Evolutionary conservation across 78 protist genomes (phyloP).

Genomic region (Dictyostelium firmibasis): DNA sequence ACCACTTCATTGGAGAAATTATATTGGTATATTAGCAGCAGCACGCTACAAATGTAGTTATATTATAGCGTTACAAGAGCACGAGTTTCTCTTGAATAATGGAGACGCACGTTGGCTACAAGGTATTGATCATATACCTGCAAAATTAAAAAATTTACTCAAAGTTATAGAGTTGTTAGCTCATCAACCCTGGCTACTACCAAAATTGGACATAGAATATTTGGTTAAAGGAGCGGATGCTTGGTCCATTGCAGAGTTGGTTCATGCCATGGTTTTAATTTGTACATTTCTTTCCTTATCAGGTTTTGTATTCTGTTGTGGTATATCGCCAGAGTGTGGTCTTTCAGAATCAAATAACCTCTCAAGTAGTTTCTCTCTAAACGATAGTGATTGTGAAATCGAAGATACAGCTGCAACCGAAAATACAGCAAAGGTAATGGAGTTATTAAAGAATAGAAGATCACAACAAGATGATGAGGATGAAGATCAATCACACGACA

Average conservation of each 20-base stretch:
- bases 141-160: conserved; percentile 80
- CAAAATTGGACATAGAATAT: conserved; percentile 74
- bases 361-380: conserved; percentile 9
- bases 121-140: conserved; percentile 84
- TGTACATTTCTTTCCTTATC: conserved; percentile 78
- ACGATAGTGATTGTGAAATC: conserved; percentile 74
- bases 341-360: conserved; percentile 13
- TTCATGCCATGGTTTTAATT: conserved; percentile 86
- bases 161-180: conserved; percentile 78
- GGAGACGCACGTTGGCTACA: conserved; percentile 89
- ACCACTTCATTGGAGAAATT: conserved; percentile 82
- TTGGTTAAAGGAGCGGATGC: conserved; percentile 79
- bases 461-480: conserved; percentile 20
- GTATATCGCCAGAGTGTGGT: conserved; percentile 81
- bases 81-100: conserved; percentile 73
- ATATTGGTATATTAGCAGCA: conserved; percentile 83
- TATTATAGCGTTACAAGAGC: conserved; percentile 82
- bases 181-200: conserved; percentile 89
- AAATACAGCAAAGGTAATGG: conserved; percentile 69
- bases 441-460: conserved; percentile 44
- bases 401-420: conserved; percentile 47
- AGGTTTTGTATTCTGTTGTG: conserved; percentile 88
- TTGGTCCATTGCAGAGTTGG: conserved; percentile 89
- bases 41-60: conserved; percentile 72
- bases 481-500: conserved; percentile 8